A percentile compares a stretch with the other conserved stretches of the same genome.
phyloP scores from a whole-genome alignment of 305 asterid species.

The Fraxinus nigra region DNA sequence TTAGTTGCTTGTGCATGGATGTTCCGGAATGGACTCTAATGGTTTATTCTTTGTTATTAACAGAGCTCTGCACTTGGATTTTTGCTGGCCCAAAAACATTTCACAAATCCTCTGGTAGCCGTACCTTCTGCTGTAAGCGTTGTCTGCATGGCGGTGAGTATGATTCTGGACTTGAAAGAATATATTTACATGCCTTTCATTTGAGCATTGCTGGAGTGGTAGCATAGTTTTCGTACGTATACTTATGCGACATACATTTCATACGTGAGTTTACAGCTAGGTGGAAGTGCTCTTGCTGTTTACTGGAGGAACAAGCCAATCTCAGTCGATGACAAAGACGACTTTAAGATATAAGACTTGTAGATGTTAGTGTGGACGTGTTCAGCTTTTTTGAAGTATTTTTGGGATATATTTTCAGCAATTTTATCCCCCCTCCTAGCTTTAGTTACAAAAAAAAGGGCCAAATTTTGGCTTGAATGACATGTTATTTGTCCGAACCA shows the following conservation, averaged over 20 bases:
- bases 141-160: constrained; percentile 95
- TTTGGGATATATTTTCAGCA: background rate
- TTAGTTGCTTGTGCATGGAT: background rate
- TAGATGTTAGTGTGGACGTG: background rate
- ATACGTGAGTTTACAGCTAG: constrained; percentile 54
- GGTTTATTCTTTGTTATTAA: background rate
- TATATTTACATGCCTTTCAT: background rate
- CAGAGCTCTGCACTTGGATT: constrained; percentile 99
- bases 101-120: constrained; percentile 92
- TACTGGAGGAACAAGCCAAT: constrained; percentile 90
- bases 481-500: background rate
- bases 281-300: constrained; percentile 96
- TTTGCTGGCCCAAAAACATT: constrained; percentile 88
- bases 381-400: background rate
- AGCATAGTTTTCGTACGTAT: background rate
- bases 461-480: background rate
- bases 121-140: constrained; percentile 99
- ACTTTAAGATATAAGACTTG: constrained; percentile 75
- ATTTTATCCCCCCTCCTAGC: background rate
- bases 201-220: background rate
- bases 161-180: constrained; percentile 10
- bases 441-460: background rate
- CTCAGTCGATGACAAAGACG: constrained; percentile 88
- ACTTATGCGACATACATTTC: background rate
- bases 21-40: background rate